Conservation (phyloP, 441 rosid genomes). For the Erodium moschatum region DNA sequence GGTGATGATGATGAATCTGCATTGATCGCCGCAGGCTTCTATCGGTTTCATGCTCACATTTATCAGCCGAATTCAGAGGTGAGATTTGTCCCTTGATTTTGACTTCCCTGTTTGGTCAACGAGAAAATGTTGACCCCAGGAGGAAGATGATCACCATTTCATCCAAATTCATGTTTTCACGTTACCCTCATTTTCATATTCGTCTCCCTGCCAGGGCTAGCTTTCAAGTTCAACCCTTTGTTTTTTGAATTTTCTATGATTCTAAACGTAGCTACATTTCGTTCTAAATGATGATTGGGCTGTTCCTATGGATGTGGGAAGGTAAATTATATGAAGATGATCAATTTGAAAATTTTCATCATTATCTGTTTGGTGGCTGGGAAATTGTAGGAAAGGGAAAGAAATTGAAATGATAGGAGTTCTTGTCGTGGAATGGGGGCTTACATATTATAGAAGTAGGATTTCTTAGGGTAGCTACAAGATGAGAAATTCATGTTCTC, state of each 20-base stretch:
- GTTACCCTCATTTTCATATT: background rate
- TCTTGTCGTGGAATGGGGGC: background rate
- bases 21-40: background rate
- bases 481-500: background rate
- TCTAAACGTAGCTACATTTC: background rate
- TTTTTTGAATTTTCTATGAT: background rate
- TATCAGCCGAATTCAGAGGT: constrained; percentile 7
- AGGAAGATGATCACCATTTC: background rate
- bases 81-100: background rate
- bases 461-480: background rate
- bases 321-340: background rate
- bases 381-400: background rate
- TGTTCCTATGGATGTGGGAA: background rate
- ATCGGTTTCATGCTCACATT: background rate
- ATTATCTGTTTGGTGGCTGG: background rate
- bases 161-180: background rate
- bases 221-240: background rate
- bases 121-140: background rate
- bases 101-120: constrained; percentile 9
- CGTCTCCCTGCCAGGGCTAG: background rate
- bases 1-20: background rate
- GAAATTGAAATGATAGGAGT: background rate
- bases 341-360: background rate
- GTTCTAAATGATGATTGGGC: background rate
- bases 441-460: background rate